A percentile compares a stretch with the other conserved stretches of the same genome.
Evolutionary conservation across 2,329 filamentous ascomycete genomes (phyloP).

Genomic region (Emericellopsis cladophorae): DNA sequence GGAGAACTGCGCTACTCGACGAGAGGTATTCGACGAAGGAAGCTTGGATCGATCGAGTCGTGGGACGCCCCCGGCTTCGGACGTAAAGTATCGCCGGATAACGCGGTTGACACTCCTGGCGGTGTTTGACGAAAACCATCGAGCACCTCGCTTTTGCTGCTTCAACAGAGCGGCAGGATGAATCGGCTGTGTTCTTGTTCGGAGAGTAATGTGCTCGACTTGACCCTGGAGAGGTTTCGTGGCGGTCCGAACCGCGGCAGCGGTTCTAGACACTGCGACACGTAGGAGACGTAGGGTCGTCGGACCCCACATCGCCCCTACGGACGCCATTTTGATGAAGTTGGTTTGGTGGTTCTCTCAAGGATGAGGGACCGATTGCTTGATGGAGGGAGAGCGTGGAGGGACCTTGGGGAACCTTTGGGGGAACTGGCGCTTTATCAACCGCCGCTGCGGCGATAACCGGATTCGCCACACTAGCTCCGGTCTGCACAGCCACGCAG

Average conservation of each 20-base stretch:
- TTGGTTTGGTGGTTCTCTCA: conserved; percentile 6
- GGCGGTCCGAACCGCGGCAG: conserved; percentile 34
- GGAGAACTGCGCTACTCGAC: conserved; percentile 47
- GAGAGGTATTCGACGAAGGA: conserved; percentile 34
- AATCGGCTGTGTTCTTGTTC: conserved; percentile 34
- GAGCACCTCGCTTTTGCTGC: conserved; percentile 27
- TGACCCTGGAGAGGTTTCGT: conserved; percentile 30
- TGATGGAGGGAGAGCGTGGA: background rate
- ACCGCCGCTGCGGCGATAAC: background rate
- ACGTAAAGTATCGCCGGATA: conserved; percentile 39
- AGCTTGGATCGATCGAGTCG: conserved; percentile 35
- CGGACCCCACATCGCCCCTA: conserved; percentile 44
- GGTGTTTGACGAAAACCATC: conserved; percentile 35
- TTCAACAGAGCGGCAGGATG: conserved; percentile 40
- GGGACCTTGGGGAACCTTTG: too few species aligned
- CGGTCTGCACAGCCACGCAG: background rate
- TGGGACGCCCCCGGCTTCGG: conserved; percentile 15
- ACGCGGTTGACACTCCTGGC: conserved; percentile 28
- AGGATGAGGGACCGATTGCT: conserved; percentile 1
- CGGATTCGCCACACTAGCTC: conserved; percentile 1
- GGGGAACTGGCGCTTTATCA: background rate
- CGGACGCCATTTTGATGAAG: conserved; percentile 35
- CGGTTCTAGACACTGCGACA: conserved; percentile 36
- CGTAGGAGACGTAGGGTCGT: conserved; percentile 41
- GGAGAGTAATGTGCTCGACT: conserved; percentile 31